Percentiles rank a stretch among this genome's conserved stretches.
Conservation (phyloP, 164 flowering plant species). For the Tetracentron sinense region DNA sequence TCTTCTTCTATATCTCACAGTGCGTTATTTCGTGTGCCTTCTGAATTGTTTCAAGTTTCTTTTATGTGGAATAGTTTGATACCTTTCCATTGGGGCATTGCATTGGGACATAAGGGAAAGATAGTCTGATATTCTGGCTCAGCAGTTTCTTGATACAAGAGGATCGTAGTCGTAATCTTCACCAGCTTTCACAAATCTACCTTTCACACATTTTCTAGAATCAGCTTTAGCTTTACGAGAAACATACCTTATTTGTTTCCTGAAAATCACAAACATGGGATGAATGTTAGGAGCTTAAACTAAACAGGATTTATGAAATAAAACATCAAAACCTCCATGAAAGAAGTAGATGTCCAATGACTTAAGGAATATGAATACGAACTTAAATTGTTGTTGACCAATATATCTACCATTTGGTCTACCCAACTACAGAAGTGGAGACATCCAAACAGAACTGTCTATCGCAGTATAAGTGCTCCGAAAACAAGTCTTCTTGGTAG, state of each 20-base stretch:
- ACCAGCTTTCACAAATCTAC: constrained; percentile 67
- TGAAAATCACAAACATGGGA: constrained; percentile 22
- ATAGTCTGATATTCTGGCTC: constrained; percentile 3
- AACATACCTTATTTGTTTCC: constrained; percentile 56
- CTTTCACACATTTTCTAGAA: constrained; percentile 64
- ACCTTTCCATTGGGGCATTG: constrained; percentile 4
- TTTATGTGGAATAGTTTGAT: background rate
- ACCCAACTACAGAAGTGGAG: background rate
- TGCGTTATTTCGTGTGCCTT: background rate
- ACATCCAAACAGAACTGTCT: background rate
- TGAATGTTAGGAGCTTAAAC: background rate
- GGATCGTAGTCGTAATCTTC: constrained; percentile 64
- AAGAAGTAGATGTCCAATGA: too few relatives aligned
- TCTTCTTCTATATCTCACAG: background rate
- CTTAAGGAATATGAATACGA: too few relatives aligned
- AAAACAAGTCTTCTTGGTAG: background rate
- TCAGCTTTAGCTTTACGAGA: too few relatives aligned
- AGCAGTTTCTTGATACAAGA: constrained; percentile 16
- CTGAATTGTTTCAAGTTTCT: background rate
- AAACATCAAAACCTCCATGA: background rate
- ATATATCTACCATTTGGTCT: background rate
- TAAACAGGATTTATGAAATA: background rate
- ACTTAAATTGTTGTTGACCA: too few relatives aligned
- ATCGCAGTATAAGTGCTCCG: background rate
- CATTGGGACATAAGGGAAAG: background rate